These are phyloP conservation scores for Artemisia annua DNA, from an alignment of 129 eudicot species.

Conservation along the genomic window DNA sequence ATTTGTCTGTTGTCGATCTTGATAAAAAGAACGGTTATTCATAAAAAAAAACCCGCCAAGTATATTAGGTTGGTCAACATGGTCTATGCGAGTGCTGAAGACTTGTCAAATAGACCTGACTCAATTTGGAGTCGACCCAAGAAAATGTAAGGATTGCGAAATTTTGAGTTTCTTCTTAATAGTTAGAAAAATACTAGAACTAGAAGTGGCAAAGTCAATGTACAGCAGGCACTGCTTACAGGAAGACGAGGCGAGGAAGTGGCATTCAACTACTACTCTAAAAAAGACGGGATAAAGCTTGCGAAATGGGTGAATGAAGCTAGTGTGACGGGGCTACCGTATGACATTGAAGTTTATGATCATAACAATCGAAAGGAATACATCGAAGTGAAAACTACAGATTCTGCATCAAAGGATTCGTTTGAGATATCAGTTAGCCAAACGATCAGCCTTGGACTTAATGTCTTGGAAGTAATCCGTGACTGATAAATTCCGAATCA, in stretches of 20 bases:
- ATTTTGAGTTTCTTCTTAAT: background rate
- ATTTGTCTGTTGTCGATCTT: no score
- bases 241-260: constrained; percentile 46
- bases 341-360: constrained; percentile 58
- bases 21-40: no score
- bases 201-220: no score
- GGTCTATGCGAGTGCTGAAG: constrained; percentile 65
- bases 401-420: constrained; percentile 66
- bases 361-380: constrained; percentile 48
- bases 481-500: no score
- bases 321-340: constrained; percentile 76
- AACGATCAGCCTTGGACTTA: no score
- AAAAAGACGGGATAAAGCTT: constrained; percentile 27
- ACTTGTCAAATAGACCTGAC: constrained; percentile 87
- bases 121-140: constrained; percentile 93
- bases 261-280: constrained; percentile 54
- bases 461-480: no score
- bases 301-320: constrained; percentile 83
- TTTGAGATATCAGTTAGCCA: constrained; percentile 59
- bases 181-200: background rate
- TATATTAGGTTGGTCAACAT: background rate
- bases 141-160: constrained; percentile 61
- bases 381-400: constrained; percentile 89
- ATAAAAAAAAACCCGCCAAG: no score
- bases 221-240: no score